A percentile compares a stretch with the other conserved stretches of the same genome.
Evolutionary conservation across 164 flowering plant species (phyloP).

Genomic region (Macadamia integrifolia): DNA sequence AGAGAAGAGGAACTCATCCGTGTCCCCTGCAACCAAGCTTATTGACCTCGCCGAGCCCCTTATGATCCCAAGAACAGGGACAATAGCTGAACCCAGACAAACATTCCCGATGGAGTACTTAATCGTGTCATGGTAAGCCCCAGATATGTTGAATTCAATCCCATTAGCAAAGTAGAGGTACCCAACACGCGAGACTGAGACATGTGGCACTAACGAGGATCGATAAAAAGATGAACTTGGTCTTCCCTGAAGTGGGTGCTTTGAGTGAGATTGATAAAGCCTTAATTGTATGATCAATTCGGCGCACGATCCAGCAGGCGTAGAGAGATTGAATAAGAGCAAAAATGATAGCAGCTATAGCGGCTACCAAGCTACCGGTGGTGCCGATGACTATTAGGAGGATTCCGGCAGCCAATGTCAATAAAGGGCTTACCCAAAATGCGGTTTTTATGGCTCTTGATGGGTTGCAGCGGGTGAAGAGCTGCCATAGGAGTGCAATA

Average conservation of each 20-base stretch:
- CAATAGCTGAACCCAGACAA: constrained; percentile 42
- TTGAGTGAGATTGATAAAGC: constrained; percentile 28
- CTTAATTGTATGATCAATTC: constrained; percentile 26
- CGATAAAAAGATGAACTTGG: constrained; percentile 9
- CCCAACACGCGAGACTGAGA: constrained; percentile 33
- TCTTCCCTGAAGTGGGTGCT: constrained; percentile 15
- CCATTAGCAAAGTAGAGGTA: constrained; percentile 27
- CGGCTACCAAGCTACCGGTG: constrained; percentile 23
- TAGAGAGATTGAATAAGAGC: constrained; percentile 43
- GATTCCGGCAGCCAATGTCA: constrained; percentile 32
- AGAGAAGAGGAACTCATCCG: constrained; percentile 70
- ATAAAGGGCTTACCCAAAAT: constrained; percentile 54
- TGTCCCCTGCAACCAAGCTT: constrained; percentile 34
- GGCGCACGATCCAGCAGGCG: constrained; percentile 42
- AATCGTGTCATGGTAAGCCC: constrained; percentile 20
- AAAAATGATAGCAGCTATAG: constrained; percentile 24
- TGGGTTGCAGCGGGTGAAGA: constrained; percentile 24
- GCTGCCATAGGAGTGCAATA: constrained; percentile 34
- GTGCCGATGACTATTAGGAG: constrained; percentile 34
- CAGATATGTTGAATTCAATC: constrained; percentile 11
- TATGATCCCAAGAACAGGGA: constrained; percentile 33
- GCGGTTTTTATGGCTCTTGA: constrained; percentile 29
- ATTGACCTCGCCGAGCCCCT: constrained; percentile 42
- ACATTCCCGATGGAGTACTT: constrained; percentile 31
- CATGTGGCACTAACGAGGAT: constrained; percentile 17